Evolutionary conservation across 495 filamentous ascomycete genomes (phyloP).

Genomic region (Talaromyces liani): DNA sequence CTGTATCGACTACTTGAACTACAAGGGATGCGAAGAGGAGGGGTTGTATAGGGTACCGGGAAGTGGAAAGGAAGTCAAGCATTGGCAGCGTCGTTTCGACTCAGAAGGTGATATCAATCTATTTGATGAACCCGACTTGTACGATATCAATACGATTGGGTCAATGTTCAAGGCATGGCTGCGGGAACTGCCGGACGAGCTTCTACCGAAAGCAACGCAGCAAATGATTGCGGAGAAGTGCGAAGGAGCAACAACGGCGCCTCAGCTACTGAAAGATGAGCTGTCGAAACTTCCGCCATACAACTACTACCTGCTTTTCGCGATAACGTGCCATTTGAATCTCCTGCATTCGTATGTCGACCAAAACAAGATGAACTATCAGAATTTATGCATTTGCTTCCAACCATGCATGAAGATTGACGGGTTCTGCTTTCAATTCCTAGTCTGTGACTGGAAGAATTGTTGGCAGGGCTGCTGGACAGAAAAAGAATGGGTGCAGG

Average conservation of each 20-base stretch:
- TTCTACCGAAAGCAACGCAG: slow-evolving; percentile 76
- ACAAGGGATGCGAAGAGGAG: slow-evolving; percentile 83
- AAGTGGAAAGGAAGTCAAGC: slow-evolving; percentile 72
- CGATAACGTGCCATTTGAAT: slow-evolving; percentile 88
- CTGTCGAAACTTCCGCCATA: slow-evolving; percentile 84
- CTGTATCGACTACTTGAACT: slow-evolving; percentile 89
- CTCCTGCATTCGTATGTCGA: slow-evolving; percentile 77
- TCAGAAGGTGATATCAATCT: slow-evolving; percentile 77
- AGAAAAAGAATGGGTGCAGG: slow-evolving; percentile 68
- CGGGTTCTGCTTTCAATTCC: slow-evolving; percentile 80
- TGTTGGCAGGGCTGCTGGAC: slow-evolving; percentile 95
- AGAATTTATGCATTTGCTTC: slow-evolving; percentile 89
- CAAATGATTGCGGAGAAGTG: slow-evolving; percentile 66
- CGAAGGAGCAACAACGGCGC: slow-evolving; percentile 64
- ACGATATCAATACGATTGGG: slow-evolving; percentile 89
- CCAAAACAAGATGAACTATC: slow-evolving; percentile 92
- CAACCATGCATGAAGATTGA: slow-evolving; percentile 92
- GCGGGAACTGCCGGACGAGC: slow-evolving; percentile 84
- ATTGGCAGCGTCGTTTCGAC: slow-evolving; percentile 83
- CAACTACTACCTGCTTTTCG: slow-evolving; percentile 94
- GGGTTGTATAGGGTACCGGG: slow-evolving; percentile 85
- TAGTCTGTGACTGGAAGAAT: slow-evolving; percentile 85
- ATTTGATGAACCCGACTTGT: slow-evolving; percentile 72
- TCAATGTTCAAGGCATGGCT: slow-evolving; percentile 92
- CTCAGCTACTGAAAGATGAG: slow-evolving; percentile 77